These are phyloP conservation scores for Fusarium lateritium DNA, from an alignment of 2,329 filamentous ascomycete species.

Conservation along the genomic window DNA sequence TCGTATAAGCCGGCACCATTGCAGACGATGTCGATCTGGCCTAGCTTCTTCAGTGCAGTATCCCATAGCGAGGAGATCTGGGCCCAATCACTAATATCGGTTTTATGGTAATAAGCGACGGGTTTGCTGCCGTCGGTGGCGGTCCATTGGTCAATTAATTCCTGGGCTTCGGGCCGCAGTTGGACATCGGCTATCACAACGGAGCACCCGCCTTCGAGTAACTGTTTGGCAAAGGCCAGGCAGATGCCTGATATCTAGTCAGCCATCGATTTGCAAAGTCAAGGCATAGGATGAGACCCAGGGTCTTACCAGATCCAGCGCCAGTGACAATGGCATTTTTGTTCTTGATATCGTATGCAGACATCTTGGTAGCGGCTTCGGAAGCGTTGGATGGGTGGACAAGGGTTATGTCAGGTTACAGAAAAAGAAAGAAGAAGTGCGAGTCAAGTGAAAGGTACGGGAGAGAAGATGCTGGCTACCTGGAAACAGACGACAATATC, in stretches of 20 bases:
- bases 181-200: slow-evolving; percentile 16
- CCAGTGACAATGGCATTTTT: slow-evolving; percentile 32
- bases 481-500: not conserved
- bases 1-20: slow-evolving; percentile 71
- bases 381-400: not conserved
- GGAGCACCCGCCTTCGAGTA: slow-evolving; percentile 3
- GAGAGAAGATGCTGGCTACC: not conserved
- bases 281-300: too few relatives aligned
- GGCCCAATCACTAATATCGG: slow-evolving; percentile 46
- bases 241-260: slow-evolving; percentile 14
- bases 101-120: slow-evolving; percentile 43
- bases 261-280: not conserved
- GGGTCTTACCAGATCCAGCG: slow-evolving; percentile 22
- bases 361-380: slow-evolving; percentile 1
- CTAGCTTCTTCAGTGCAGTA: slow-evolving; percentile 62
- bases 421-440: not conserved
- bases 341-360: slow-evolving; percentile 16
- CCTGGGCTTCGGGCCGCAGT: slow-evolving; percentile 12
- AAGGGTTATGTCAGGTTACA: not conserved
- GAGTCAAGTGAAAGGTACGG: not conserved
- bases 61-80: slow-evolving; percentile 48
- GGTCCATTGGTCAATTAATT: not conserved
- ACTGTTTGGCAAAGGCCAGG: slow-evolving; percentile 10
- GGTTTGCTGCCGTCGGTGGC: not conserved
- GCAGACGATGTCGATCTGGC: slow-evolving; percentile 71